Evolutionary conservation across 2,329 filamentous ascomycete genomes (phyloP), one percentile per base, ranked within the genome.

Genomic region (Trichoderma lentiforme): DNA sequence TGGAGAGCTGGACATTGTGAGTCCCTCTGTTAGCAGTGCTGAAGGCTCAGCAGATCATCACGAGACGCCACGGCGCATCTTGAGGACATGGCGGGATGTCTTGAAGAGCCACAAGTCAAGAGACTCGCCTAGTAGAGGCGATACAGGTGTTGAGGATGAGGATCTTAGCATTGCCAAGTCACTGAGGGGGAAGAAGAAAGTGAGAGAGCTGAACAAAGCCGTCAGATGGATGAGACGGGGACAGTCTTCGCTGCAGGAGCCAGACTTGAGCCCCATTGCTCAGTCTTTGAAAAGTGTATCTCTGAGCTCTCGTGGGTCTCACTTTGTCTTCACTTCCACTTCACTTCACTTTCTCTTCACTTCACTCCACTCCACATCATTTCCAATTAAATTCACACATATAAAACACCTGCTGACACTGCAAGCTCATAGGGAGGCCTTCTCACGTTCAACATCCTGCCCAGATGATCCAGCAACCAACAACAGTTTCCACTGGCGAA

Each of bases 181-280:
- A 26, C 81, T 83, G 70, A 77, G 76, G 30, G 78, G 79, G 12
- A 86, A 86, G 74, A 78, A 82, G 34, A 78, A 76, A 3, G 76
- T 83, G n/a, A 74, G 76, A 60, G 72, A 75, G 26, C 68, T 72
- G 77, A 80, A 47, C 72, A 78, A 28, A 77, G 82, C 70, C 74
- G 77, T 85, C 3, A 82, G 76, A 73, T 88, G 85, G 87, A 82
- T 79, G 70, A 81, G 81, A 28, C 81, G 84, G 28, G 83, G 86
- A 70, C 89, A 86, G 87, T 86, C 84, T 5, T 87, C 85, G 4
- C 83, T 83, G 1, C 83, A 83, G 28, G 85, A 87, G 72, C 85
- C 86, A 12, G 79, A 80, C 8, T 75, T 88, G 60, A 87, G 84
- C 65, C 85, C 86, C 14, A 86, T 87, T 66, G 78, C 82, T 24